phyloP scores from a whole-genome alignment of 306 rosid species.

The Trifolium pratense region DNA sequence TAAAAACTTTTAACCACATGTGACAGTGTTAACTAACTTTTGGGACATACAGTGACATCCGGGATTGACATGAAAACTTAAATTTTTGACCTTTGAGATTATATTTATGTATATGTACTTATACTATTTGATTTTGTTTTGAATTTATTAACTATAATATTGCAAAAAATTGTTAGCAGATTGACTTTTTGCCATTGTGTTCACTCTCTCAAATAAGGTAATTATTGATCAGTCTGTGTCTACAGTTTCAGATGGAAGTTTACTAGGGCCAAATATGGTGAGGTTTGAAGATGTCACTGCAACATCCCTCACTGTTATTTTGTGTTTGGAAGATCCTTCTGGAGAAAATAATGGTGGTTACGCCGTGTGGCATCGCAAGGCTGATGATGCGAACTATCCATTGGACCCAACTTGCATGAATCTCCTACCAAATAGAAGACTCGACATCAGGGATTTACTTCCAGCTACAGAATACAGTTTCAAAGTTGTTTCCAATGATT shows the following conservation, averaged over 20 bases:
- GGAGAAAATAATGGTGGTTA: conserved; percentile 54
- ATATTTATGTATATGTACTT: neutral
- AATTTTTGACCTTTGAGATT: neutral
- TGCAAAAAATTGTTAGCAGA: neutral
- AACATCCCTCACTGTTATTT: conserved; percentile 65
- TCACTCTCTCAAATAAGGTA: conserved; percentile 31
- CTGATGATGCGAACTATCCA: conserved; percentile 58
- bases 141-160: conserved; percentile 16
- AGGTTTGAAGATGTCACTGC: conserved; percentile 75
- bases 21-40: conserved; percentile 6
- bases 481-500: conserved; percentile 60
- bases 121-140: conserved; percentile 17
- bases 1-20: neutral
- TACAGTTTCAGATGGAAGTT: conserved; percentile 59
- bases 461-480: conserved; percentile 81
- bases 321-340: conserved; percentile 56
- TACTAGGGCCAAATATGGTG: conserved; percentile 57
- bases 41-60: conserved; percentile 18
- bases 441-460: conserved; percentile 56
- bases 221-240: conserved; percentile 26
- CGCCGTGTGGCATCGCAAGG: conserved; percentile 77
- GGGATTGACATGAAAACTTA: conserved; percentile 2
- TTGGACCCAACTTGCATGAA: conserved; percentile 61
- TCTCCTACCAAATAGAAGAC: conserved; percentile 59
- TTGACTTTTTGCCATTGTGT: neutral